Base-by-base conservation (phyloP, 768 basidiomycete genomes). In the Phaffia tasmanica region DNA sequence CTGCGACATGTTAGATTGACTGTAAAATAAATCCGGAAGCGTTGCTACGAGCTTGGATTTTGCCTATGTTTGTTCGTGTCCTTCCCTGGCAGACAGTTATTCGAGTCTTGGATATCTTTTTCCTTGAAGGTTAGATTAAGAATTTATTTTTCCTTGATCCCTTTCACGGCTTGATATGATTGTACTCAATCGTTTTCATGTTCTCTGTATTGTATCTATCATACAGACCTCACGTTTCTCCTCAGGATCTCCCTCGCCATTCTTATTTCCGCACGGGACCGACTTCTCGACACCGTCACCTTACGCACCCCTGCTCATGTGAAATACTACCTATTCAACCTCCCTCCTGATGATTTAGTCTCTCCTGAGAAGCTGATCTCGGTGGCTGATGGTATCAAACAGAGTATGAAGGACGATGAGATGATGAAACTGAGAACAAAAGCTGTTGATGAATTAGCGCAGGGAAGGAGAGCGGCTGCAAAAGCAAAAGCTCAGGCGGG, bases 1-100 rank as follows among this genome's bases (percentile, higher is more conserved):
- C 27, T 61, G 25, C 30, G 19, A n/a, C 47, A 46, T 35, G 19
- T 25, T 30, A 67, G 66, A 56, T 63, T 29, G 67, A 63, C 42
- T 59, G 62, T 55, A 27, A 58, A 30, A 47, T 69, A 19, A 53
- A 64, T 30, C 56, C 58, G 46, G 57, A 57, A 35, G 55, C 25
- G 35, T 30, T 69, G n/a, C 50, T 69, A 21, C n/a, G 50, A 14
- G n/a, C 21, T 16, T 69, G 67, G 67, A 46, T 69, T 4, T 57
- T 64, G 9, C 62, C 62, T 7, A 64, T 69, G 67, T 69, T 69
- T 42, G 62, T 69, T 23, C 57, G 67, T 29, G 32, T 59, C 32
- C 58, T 69, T 3, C 67, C 67, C 23, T 69, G 56, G 47, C 46
- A 32, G 16, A 64, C 54, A 14, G 42, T 69, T 16, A 18, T 69